Base-by-base conservation (phyloP, 1,139 yeast genomes). In the Candida frijolesensis region DNA sequence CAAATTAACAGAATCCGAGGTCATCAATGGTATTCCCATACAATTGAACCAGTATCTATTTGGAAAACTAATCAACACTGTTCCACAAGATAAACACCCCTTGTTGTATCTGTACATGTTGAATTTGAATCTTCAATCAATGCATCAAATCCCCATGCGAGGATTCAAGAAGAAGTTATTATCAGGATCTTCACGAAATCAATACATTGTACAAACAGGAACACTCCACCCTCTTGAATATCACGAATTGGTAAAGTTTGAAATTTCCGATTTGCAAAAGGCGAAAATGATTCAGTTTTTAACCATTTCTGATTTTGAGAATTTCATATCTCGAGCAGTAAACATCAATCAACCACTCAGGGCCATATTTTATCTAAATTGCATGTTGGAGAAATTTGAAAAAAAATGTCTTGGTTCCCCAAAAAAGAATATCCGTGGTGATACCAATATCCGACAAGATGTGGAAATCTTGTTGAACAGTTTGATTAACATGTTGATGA, bases 361-460 rank as follows among this genome's bases (percentile, higher is more conserved):
- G 40, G 62, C 78, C 4, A 68, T 68, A 42, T 44, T 74, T 32
- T 75, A 72, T 55, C 60, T 75, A 39, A 68, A 67, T 38, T 61
- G 74, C 12, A 52, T 75, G 50, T 73, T 75, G 9, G 53, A 68
- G 2, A 76, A 74, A 51, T 72, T 74, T 51, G 80, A 75, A 55
- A 30, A 40, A 22, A 63, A 65, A 47, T 63, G 70, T 45, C 34
- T 52, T 53, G 42, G 57, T 50, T 19, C 37, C 54, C 45, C 51
- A 52, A n/a, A 34, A 10, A 25, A 19, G 7, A 6, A 14, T 27
- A 15, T 45, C 22, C 53, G 50, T 19, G 44, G 52, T 33, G 67
- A 63, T 34, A 51, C 65, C 2, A 53, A 51, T 2, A 53, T 65
- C 11, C 51, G 55, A 1, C 56, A 59, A 7, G 70, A 70, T 48